Evolutionary conservation across 2,329 filamentous ascomycete genomes (phyloP).

Genomic region (Colletotrichum higginsianum): DNA sequence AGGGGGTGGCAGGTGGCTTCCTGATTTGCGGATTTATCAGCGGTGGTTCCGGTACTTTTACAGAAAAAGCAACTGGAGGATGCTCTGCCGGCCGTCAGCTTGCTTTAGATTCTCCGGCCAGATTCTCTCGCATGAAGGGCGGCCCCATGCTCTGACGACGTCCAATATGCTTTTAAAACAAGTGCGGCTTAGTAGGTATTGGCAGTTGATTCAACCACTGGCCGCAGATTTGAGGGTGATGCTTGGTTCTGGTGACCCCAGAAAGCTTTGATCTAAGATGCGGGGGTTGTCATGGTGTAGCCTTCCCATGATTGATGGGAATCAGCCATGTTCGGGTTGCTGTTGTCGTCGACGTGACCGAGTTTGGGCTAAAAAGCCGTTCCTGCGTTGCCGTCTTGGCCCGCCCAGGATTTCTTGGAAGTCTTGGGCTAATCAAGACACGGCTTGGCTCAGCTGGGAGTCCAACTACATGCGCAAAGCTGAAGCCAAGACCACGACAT

Average conservation of each 20-base stretch:
- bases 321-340: constrained; percentile 13
- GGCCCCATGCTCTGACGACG: not conserved
- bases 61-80: not conserved
- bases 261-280: not conserved
- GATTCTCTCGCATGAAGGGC: not conserved
- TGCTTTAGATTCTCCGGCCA: not conserved
- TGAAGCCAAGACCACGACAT: too few relatives aligned
- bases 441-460: too few relatives aligned
- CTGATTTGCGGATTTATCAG: constrained; percentile 7
- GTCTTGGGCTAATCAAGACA: constrained; percentile 11
- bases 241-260: not conserved
- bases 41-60: not conserved
- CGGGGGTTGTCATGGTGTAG: too few relatives aligned
- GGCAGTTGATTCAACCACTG: constrained; percentile 5
- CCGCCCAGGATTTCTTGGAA: constrained; percentile 20
- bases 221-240: constrained; percentile 16
- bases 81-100: not conserved
- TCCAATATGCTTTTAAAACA: not conserved
- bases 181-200: constrained; percentile 1
- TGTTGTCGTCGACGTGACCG: not conserved
- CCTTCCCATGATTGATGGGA: too few relatives aligned
- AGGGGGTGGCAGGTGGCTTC: not conserved
- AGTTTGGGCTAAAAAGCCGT: not conserved
- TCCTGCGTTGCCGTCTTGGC: not conserved
- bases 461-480: too few relatives aligned